Base-by-base conservation (phyloP, 352 stramenopile genomes). In the Globisporangium okanoganense region DNA sequence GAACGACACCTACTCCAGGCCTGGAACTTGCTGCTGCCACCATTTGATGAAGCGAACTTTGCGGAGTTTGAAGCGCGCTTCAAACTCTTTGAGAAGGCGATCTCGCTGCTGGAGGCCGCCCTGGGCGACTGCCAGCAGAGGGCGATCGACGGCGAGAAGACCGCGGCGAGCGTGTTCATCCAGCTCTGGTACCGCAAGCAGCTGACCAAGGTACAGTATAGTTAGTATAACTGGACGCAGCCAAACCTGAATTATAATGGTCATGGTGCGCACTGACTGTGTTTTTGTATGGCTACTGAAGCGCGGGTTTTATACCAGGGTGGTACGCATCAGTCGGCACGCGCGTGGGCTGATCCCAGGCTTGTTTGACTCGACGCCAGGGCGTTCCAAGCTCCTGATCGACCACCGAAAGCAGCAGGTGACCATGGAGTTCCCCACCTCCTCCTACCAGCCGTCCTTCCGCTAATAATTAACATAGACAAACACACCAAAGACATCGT, bases 291-390 rank as follows among this genome's bases (percentile, higher is more conserved):
- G 20, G 12, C 22, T 29, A 20, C 53, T 18, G 12, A 20, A 77
- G 58, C 72, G 76, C 33, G 72, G 75, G 12, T 88, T 88, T 55
- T 88, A 88, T 48, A 85, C 75, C 22, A 82, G 79, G 40, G 63
- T 66, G 29, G 56, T 86, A 25, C 64, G 67, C 22, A 61, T 80
- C 18, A 65, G 67, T 9, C 76, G 72, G 22, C 76, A 76, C 43
- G 70, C 83, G 35, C 74, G 79, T 36, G 74, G 79, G 0, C 61
- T 88, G 3, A 73, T 88, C 33, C 74, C 75, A 2, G 76, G 76
- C 7, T 73, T 88, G 64, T 88, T 88, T 38, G 79, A 88, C 58
- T 80, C 79, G n/a, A 86, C 85, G 16, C 44, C 58, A 0, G 76
- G 67, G 0, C 79, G 55, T 2, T 86, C 79, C 8, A 76, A 78